Conservation (phyloP, 2,329 filamentous ascomycete genomes). For the Diaporthe sp. region DNA sequence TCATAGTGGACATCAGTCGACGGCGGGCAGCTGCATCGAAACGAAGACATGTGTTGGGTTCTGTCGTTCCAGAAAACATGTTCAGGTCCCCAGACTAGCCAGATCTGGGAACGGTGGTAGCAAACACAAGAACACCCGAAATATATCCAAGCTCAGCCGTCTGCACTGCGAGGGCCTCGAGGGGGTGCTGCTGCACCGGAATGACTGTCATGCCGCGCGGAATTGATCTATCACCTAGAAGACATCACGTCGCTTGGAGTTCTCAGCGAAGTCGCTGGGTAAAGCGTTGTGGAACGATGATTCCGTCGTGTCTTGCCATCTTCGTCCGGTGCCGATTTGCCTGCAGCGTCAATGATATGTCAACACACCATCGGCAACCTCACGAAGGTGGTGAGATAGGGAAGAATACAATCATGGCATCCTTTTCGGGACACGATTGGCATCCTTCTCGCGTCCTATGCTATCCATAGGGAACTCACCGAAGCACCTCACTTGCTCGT, state of each 20-base stretch:
- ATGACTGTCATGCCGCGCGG: neutral
- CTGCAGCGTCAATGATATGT: neutral
- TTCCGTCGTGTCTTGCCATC: slow-evolving; percentile 1
- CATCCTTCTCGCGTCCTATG: neutral
- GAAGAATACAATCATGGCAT: neutral
- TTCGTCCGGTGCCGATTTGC: neutral
- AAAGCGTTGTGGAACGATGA: neutral
- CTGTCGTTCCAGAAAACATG: neutral
- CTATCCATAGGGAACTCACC: neutral
- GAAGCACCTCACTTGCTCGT: neutral
- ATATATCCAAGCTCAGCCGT: too few species aligned
- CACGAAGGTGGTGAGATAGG: neutral
- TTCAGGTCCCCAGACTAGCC: neutral
- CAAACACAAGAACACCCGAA: neutral
- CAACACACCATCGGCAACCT: neutral
- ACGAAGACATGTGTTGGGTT: neutral
- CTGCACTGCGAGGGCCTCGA: neutral
- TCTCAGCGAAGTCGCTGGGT: neutral
- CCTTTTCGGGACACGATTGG: neutral
- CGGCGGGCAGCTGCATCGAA: neutral
- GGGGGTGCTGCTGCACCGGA: neutral
- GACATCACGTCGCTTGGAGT: neutral
- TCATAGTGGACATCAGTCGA: slow-evolving; percentile 18
- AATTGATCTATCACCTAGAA: slow-evolving; percentile 13
- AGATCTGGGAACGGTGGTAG: neutral